Percentiles rank a stretch among this genome's conserved stretches.
Evolutionary conservation across 192 early-diverging fungal species (phyloP).

Genomic region (Coemansia sp.): DNA sequence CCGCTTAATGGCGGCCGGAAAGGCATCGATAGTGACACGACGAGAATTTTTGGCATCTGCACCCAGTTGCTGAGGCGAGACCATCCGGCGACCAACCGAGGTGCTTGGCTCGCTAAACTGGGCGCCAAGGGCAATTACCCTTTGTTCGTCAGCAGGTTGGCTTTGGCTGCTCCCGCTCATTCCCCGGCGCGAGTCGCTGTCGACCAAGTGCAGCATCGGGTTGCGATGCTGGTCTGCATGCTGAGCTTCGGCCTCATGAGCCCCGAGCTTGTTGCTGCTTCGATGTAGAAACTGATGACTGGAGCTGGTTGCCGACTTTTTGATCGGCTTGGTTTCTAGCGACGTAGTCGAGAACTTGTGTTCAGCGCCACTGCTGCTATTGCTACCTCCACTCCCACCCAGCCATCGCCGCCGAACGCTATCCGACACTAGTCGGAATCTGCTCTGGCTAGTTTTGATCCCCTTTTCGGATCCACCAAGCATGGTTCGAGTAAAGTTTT

Average conservation of each 20-base stretch:
- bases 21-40: conserved; percentile 49
- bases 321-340: conserved; percentile 12
- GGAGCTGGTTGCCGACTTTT: conserved; percentile 7
- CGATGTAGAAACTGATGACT: conserved; percentile 10
- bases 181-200: not conserved
- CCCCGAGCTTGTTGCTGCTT: not conserved
- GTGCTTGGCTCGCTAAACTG: conserved; percentile 12
- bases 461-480: conserved; percentile 29
- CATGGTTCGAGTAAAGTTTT: conserved; percentile 32
- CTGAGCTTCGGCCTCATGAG: not conserved
- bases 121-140: not conserved
- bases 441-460: conserved; percentile 14
- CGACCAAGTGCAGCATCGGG: conserved; percentile 2
- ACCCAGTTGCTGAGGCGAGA: conserved; percentile 9
- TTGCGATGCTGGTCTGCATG: not conserved
- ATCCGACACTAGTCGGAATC: conserved; percentile 37
- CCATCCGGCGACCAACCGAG: not conserved
- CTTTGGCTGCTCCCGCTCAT: not conserved
- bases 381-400: conserved; percentile 20
- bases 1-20: conserved; percentile 46
- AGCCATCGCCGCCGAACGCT: conserved; percentile 49
- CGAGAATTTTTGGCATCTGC: conserved; percentile 24
- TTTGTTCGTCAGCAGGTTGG: not conserved
- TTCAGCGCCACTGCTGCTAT: conserved; percentile 5
- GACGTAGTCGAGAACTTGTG: conserved; percentile 13